Percentiles rank a stretch among this genome's conserved stretches.
These are phyloP conservation scores for Paraphoma chrysanthemicola DNA, from an alignment of 2,329 filamentous ascomycete genomes.

Conservation along the genomic window DNA sequence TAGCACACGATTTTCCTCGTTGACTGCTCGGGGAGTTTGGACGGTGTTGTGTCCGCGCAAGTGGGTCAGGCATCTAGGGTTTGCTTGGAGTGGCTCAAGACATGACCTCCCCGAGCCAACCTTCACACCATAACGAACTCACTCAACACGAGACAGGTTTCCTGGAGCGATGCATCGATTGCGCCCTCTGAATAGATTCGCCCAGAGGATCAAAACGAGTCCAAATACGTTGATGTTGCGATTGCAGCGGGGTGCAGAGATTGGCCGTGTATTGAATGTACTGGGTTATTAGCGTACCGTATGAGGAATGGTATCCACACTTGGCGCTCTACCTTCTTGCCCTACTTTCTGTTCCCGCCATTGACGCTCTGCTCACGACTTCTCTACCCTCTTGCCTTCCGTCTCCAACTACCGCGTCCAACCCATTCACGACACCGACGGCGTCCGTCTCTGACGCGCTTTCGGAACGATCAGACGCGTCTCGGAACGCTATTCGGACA, in stretches of 20 bases:
- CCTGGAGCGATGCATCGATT: slow-evolving; percentile 12
- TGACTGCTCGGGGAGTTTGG: slow-evolving; percentile 17
- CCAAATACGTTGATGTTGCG: slow-evolving; percentile 64
- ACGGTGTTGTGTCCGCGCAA: slow-evolving; percentile 25
- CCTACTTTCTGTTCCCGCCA: slow-evolving; percentile 36
- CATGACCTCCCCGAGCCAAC: slow-evolving; percentile 25
- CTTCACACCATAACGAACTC: slow-evolving; percentile 13
- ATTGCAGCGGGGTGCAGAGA: slow-evolving; percentile 37
- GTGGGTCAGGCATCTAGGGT: slow-evolving; percentile 41
- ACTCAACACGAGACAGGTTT: slow-evolving; percentile 6
- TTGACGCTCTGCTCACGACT: slow-evolving; percentile 46
- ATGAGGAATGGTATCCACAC: slow-evolving; percentile 28
- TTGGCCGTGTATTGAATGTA: slow-evolving; percentile 33
- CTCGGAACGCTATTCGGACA: slow-evolving; percentile 43
- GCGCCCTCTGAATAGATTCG: slow-evolving; percentile 17
- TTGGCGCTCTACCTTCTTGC: slow-evolving; percentile 32
- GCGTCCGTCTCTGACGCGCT: slow-evolving; percentile 49
- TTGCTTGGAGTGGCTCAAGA: slow-evolving; percentile 36
- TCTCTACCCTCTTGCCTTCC: slow-evolving; percentile 39
- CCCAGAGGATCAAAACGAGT: slow-evolving; percentile 66
- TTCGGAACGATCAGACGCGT: slow-evolving; percentile 50
- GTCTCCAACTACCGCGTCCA: slow-evolving; percentile 32
- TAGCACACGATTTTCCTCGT: not conserved
- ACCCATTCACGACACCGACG: slow-evolving; percentile 37
- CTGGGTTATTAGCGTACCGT: slow-evolving; percentile 32